Evolutionary conservation across 306 rosid species (phyloP), one percentile per base, ranked within the genome.

Genomic region (Rosa persica): DNA sequence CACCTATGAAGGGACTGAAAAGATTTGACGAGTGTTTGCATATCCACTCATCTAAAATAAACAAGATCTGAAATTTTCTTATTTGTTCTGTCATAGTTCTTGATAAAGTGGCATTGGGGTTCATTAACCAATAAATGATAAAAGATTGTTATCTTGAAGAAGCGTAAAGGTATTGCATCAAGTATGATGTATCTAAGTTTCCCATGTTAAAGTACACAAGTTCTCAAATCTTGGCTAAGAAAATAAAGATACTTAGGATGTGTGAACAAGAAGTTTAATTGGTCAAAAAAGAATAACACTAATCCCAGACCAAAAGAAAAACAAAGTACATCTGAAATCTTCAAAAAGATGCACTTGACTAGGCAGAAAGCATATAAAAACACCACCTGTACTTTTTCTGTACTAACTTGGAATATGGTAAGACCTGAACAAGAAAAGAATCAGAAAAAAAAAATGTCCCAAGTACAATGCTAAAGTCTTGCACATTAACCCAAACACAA

Each of bases 281-380:
- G 71, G 44, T 51, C 62, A 34, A 38, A 70, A 51, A 72, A 70
- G 34, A 79, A 48, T 39, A 44, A 22, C 64, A 57, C 0, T 20
- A 46, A 44, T 75, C 52, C 15, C 69, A 65, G 49, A 68, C 67
- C 58, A 74, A 38, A 84, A 73, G 85, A 2, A 69, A 77, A 75
- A 71, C 74, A 75, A 46, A 72, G 82, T 51, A 65, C 70, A 65
- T 16, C 70, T 17, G 46, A 73, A 60, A 75, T 78, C 42, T 78
- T 54, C 80, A 73, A 80, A 83, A 61, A 73, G 82, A 74, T 52
- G 74, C 70, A 68, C 62, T 77, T 81, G 82, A 77, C 69, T 60
- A 44, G 77, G 64, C 73, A 80, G 79, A 81, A 85, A 92, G 93
- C 78, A 82, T n/a, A 48, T 81, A 71, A 55, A 81, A 48, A 55